A percentile compares a stretch with the other conserved stretches of the same genome.
phyloP scores from a whole-genome alignment of 1,139 yeast genomes.

The Nematodospora anomalae region DNA sequence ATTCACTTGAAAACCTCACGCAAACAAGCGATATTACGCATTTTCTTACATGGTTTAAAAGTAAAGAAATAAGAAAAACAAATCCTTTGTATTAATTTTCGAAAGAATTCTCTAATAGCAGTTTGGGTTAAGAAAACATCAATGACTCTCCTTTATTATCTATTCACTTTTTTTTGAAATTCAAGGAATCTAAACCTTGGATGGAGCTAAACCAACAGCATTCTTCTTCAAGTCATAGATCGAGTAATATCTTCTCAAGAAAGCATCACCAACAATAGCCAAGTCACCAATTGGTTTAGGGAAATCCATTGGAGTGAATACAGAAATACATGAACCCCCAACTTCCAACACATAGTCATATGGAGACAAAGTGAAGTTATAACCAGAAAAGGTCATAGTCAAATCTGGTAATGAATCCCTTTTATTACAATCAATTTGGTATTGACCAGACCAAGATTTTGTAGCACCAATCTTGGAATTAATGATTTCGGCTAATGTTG shows the following conservation, averaged over 20 bases:
- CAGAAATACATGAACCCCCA: slow-evolving; percentile 92
- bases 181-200: slow-evolving; percentile 10
- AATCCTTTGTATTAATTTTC: not conserved
- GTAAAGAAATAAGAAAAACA: not conserved
- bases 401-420: slow-evolving; percentile 86
- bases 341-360: slow-evolving; percentile 91
- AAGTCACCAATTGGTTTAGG: slow-evolving; percentile 96
- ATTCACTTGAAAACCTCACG: not conserved
- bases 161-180: too few species aligned
- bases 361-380: slow-evolving; percentile 85
- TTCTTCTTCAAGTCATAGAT: slow-evolving; percentile 85
- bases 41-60: too few species aligned
- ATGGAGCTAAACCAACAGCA: slow-evolving; percentile 86
- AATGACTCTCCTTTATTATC: too few species aligned
- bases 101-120: too few species aligned
- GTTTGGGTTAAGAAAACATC: too few species aligned
- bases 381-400: slow-evolving; percentile 84
- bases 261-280: slow-evolving; percentile 95
- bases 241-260: slow-evolving; percentile 92
- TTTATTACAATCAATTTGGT: slow-evolving; percentile 81
- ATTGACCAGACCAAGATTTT: slow-evolving; percentile 97
- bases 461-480: slow-evolving; percentile 96
- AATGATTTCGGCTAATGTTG: slow-evolving; percentile 90
- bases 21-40: too few species aligned
- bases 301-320: slow-evolving; percentile 95